Conservation (phyloP, 1,284 basidiomycete genomes). For the Sporisorium graminicola region DNA sequence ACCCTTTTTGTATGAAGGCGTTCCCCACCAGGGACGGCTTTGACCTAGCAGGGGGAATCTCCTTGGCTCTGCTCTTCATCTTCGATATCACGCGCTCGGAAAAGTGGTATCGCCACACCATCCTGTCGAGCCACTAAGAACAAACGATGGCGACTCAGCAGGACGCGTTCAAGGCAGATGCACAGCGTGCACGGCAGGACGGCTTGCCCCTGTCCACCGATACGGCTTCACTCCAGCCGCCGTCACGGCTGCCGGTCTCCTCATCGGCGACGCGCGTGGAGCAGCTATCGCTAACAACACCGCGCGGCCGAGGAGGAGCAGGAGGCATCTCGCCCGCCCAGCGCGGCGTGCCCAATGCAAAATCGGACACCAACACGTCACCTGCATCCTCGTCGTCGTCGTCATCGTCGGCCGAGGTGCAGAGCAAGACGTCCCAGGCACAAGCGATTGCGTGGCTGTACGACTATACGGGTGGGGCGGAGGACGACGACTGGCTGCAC, state of each 20-base stretch:
- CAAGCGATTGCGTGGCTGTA: constrained; percentile 26
- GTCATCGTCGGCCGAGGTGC: not conserved
- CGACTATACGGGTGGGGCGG: constrained; percentile 31
- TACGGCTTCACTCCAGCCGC: not conserved
- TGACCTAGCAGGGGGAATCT: not conserved
- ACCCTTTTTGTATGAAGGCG: not conserved
- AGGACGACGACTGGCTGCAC: constrained; percentile 45
- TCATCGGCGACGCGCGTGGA: not conserved
- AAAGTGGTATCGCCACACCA: not conserved
- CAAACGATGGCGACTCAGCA: constrained; percentile 3
- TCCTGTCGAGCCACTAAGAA: not conserved
- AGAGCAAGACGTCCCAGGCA: not conserved
- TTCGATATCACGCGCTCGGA: not conserved
- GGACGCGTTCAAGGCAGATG: not conserved
- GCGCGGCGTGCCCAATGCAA: constrained; percentile 5
- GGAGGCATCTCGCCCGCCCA: not conserved
- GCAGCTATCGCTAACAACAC: not conserved
- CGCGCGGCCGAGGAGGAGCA: not conserved
- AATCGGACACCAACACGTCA: not conserved
- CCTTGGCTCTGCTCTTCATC: not conserved
- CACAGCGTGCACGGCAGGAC: not conserved
- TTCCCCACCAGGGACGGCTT: not conserved
- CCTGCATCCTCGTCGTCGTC: not conserved
- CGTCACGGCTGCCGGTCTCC: not conserved
- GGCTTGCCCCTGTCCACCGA: not conserved